Conservation (phyloP, 78 protist species). For the Tieghemostelium lacteum region DNA sequence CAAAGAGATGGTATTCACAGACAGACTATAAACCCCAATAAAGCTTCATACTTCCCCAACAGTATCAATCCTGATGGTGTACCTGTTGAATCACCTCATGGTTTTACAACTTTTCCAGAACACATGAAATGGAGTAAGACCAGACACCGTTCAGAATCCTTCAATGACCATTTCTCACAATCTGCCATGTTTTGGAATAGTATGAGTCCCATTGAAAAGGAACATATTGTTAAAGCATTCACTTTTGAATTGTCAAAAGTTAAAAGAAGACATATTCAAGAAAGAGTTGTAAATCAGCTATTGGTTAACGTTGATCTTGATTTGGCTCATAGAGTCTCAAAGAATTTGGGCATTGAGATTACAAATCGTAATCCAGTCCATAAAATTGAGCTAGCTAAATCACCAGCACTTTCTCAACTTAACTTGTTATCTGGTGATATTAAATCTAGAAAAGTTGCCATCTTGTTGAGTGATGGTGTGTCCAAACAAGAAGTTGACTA, state of each 20-base stretch:
- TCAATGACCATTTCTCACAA: constrained; percentile 44
- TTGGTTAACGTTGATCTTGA: background rate
- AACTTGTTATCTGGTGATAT: constrained; percentile 13
- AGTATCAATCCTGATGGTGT: constrained; percentile 13
- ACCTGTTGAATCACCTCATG: background rate
- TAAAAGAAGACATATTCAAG: background rate
- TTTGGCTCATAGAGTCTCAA: background rate
- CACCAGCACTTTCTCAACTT: background rate
- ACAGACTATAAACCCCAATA: constrained; percentile 2
- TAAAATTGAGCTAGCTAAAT: background rate
- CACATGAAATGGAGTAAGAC: constrained; percentile 2
- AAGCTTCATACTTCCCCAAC: constrained; percentile 43
- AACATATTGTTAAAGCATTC: constrained; percentile 20
- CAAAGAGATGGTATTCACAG: constrained; percentile 64
- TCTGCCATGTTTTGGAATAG: constrained; percentile 31
- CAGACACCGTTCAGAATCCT: constrained; percentile 1
- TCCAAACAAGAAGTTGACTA: background rate
- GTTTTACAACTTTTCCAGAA: constrained; percentile 11
- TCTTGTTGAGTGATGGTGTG: background rate
- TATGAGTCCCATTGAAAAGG: constrained; percentile 18
- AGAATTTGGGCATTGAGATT: background rate
- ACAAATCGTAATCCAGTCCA: background rate
- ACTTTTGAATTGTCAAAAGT: constrained; percentile 32
- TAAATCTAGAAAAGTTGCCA: background rate
- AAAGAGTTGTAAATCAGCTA: background rate